Evolutionary conservation across 495 filamentous ascomycete species (phyloP), one percentile per base, ranked within the genome.

Genomic region (Penicillium lagena): DNA sequence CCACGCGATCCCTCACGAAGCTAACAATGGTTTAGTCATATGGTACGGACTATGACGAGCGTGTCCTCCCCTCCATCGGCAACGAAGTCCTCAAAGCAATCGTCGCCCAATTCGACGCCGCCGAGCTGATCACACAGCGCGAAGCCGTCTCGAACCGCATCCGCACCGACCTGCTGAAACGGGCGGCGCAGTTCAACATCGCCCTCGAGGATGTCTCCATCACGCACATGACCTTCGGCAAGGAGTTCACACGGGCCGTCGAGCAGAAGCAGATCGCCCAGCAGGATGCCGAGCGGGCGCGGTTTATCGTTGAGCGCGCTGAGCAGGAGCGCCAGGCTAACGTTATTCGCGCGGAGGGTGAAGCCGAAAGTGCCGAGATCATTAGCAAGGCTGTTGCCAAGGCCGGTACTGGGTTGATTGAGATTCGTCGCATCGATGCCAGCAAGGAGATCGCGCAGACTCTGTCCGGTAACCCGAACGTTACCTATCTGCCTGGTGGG

Each of bases 191-290:
- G 67, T 99, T 99, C 82, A 96, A 99, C 76, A 99, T 99, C 66
- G 86, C 87, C 29, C 86, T 99, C 35, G 93, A 99, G 68, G 93
- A 99, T 59, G 93, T 99, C 46, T 94, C 87, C 56, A 99, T 99
- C 76, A 99, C 93, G 35, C 93, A 99, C 81, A 97, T 99, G 93
- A 97, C 93, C 43, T 99, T 99, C 68, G 93, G 93, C 45, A 90
- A 89, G 73, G 93, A 99, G 72, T 99, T 99, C 82, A 99, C 93
- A 46, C 81, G 82, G 51, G 93, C 93, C 48, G 93, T 99, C 57
- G 93, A 99, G 74, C 94, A 99, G 78, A 99, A 99, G 80, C 93
- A 99, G 77, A 99, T 99, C 66, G 93, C 93, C 22, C 93, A 99
- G 73, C 93, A 99, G 69, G 93, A 99, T 62, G 93, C 93, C 46